Evolutionary conservation across 2,329 filamentous ascomycete genomes (phyloP), one percentile per base, ranked within the genome.

Genomic region (Ophiocordyceps robertsii): DNA sequence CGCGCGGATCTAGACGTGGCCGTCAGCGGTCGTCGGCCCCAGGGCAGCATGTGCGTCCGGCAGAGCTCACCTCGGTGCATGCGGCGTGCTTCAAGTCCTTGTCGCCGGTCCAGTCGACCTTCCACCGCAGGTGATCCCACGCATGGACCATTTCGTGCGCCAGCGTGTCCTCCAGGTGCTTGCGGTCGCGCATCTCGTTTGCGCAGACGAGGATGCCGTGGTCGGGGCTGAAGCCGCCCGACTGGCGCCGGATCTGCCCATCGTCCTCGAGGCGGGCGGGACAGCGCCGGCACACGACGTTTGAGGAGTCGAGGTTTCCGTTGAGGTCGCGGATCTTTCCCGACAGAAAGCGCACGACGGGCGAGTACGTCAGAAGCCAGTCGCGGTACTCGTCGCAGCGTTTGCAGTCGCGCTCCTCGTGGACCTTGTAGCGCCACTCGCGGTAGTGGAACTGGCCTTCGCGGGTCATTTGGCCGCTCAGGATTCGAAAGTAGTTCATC

Each of bases 121-220:
- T 92, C 69, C 87, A 98, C 49, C 90, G 70, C 52, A 96, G 58
- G 60, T 94, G 84, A 60, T 98, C 92, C 71, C 88, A 96, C 1
- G 89, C 89, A 61, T 98, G 92, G 42, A 98, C 84, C 87, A 98
- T 93, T 67, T 98, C 92, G 63, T 98, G 92, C 27, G 89, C 82
- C 56, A 98, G 69, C 11, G 89, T 95, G 60, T 98, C 92, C 66
- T 98, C 92, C 52, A 95, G 62, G 58, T 95, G 87, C 29, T 80
- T 80, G 44, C 79, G 69, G 57, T 87, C 80, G 45, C 82, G 71
- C 57, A 96, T 77, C 64, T 92, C 82, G 63, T 98, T 98, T 41
- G 92, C 87, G 64, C 92, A 98, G 19, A 98, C 71, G 56, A 93
- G 60, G 48, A 98, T 95, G 32, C 92, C 92, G 58, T 88, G 84